Percentiles rank a stretch among this genome's conserved stretches.
phyloP scores from a whole-genome alignment of 1,139 yeast species.

The Lodderomyces pseudojiufengensis region DNA sequence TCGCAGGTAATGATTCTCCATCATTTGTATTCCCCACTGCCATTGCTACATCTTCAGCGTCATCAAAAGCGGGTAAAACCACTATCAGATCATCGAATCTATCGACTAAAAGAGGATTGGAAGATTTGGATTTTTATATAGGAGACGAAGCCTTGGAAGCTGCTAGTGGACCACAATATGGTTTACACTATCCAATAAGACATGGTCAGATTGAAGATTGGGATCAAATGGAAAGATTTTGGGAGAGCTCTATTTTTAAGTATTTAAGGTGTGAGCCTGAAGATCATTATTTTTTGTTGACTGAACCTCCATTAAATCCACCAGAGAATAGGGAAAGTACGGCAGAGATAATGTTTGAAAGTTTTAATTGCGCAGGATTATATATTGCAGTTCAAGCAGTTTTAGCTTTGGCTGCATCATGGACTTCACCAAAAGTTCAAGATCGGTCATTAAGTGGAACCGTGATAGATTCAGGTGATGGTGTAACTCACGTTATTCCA shows the following conservation, averaged over 20 bases:
- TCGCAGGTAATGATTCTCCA: slow-evolving; percentile 98
- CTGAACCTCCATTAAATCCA: slow-evolving; percentile 98
- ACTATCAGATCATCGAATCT: slow-evolving; percentile 44
- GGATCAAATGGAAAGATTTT: slow-evolving; percentile 99
- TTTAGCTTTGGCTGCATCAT: slow-evolving; percentile 94
- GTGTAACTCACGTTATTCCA: slow-evolving; percentile 97
- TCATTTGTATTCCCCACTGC: slow-evolving; percentile 98
- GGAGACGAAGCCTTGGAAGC: slow-evolving; percentile 94
- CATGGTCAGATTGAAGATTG: slow-evolving; percentile 98
- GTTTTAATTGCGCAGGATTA: slow-evolving; percentile 96
- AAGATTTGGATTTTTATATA: slow-evolving; percentile 89
- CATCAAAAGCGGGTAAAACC: slow-evolving; percentile 30
- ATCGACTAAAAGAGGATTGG: slow-evolving; percentile 81
- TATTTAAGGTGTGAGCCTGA: slow-evolving; percentile 97
- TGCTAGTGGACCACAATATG: slow-evolving; percentile 85
- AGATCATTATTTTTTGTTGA: slow-evolving; percentile 89
- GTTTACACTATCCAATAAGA: slow-evolving; percentile 85
- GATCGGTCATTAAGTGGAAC: slow-evolving; percentile 97
- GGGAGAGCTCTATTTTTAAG: slow-evolving; percentile 97
- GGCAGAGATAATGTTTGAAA: slow-evolving; percentile 98
- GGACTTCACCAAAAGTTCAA: slow-evolving; percentile 95
- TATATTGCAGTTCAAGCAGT: slow-evolving; percentile 99
- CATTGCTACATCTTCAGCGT: slow-evolving; percentile 70
- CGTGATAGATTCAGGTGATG: slow-evolving; percentile 96
- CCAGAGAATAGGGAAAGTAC: slow-evolving; percentile 98